Percentiles rank a stretch among this genome's conserved stretches.
phyloP scores from a whole-genome alignment of 805 yeast genomes.

The Kazachstania bromeliacearum region DNA sequence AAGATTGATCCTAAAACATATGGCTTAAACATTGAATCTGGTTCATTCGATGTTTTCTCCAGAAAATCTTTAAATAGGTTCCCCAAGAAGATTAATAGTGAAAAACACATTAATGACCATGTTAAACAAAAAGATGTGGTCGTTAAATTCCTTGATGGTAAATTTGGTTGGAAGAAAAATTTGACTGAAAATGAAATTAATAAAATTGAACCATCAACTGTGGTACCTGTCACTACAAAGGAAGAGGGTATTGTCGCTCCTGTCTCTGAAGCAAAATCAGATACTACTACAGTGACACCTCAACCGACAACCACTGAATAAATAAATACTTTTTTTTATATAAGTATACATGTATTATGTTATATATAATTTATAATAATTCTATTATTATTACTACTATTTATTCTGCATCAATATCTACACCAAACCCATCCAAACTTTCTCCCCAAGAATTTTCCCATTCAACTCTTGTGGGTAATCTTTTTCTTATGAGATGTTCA shows the following conservation, averaged over 20 bases:
- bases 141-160: constrained; percentile 38
- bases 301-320: background rate
- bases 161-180: constrained; percentile 46
- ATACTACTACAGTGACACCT: background rate
- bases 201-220: background rate
- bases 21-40: constrained; percentile 69
- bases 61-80: constrained; percentile 44
- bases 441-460: constrained; percentile 87
- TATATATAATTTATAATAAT: background rate
- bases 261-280: too few species aligned
- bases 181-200: constrained; percentile 15
- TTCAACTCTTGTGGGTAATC: constrained; percentile 34
- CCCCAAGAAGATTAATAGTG: constrained; percentile 19
- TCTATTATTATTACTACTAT: constrained; percentile 8
- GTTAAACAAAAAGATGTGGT: constrained; percentile 31
- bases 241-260: background rate
- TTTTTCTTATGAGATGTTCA: constrained; percentile 27
- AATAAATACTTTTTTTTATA: background rate
- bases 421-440: constrained; percentile 75
- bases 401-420: constrained; percentile 59
- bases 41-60: constrained; percentile 69
- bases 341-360: background rate
- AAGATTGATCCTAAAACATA: constrained; percentile 72
- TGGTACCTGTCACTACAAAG: background rate
- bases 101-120: constrained; percentile 19